Conservation (phyloP, 768 basidiomycete species). For the Mycena kentingensis region DNA sequence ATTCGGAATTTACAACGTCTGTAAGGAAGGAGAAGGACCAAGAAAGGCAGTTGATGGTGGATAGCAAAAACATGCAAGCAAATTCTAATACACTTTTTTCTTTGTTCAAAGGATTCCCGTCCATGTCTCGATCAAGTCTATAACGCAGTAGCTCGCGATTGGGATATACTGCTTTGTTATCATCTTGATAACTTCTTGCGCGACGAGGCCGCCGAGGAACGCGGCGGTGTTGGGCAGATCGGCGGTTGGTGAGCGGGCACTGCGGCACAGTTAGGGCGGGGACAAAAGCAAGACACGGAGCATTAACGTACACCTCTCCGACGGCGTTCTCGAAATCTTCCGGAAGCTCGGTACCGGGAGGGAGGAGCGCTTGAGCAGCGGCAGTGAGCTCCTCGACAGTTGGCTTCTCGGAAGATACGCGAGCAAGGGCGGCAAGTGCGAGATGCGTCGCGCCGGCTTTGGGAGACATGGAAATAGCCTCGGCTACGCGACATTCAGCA, state of each 20-base stretch:
- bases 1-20: too few relatives aligned
- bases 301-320: conserved; percentile 73
- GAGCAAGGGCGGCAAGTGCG: conserved; percentile 63
- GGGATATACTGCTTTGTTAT: conserved; percentile 96
- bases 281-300: not conserved
- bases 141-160: conserved; percentile 77
- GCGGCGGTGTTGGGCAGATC: conserved; percentile 94
- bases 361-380: conserved; percentile 53
- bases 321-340: conserved; percentile 60
- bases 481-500: conserved; percentile 33
- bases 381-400: conserved; percentile 54
- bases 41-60: not conserved
- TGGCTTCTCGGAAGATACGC: conserved; percentile 36
- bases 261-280: conserved; percentile 29
- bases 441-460: conserved; percentile 71
- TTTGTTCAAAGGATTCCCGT: conserved; percentile 53
- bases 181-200: conserved; percentile 97
- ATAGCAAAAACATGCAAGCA: conserved; percentile 10
- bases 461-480: conserved; percentile 42
- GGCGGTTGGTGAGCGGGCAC: conserved; percentile 76
- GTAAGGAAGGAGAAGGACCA: too few relatives aligned
- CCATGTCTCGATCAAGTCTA: conserved; percentile 84
- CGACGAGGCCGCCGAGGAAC: conserved; percentile 89
- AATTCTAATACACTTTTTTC: conserved; percentile 7
- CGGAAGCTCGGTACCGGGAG: conserved; percentile 50